Base-by-base conservation (phyloP, 2,329 filamentous ascomycete genomes). In the Tolypocladium capitatum region DNA sequence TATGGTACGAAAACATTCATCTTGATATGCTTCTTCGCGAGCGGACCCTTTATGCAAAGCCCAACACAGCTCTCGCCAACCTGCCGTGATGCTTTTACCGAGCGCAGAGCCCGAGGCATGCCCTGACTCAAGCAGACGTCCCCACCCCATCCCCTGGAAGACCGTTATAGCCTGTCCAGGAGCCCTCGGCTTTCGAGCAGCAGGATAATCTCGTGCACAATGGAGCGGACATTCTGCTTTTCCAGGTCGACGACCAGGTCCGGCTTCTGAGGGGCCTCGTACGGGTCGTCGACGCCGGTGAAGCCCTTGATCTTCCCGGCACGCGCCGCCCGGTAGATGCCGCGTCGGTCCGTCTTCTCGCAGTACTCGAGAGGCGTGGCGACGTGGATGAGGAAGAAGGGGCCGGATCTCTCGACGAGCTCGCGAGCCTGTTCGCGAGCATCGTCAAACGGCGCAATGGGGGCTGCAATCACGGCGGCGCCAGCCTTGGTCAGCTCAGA, bases 241-340 rank as follows among this genome's bases (percentile, higher is more conserved):
- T 86, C 83, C 48, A 84, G 66, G 67, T 97, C 85, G 35, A 97
- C 91, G 5, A 81, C 80, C 55, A 98, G 74, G 64, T 97, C 82
- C 31, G 90, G 79, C 70, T 91, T 89, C 56, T 69, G 60, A 10
- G 92, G 92, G 21, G 68, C 63, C 81, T 98, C 92, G 64, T 98
- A 98, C 44, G 92, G 90, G 72, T 97, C 91, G 64, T 97, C 91
- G 49, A 98, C 89, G 60, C 92, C 92, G 8, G 92, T 98, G 78
- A 98, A 98, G 54, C 90, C 90, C 80, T 90, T 92, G 69, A 98
- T 94, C 73, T 95, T 86, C 49, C 92, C 92, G 20, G 75, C 77
- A 53, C 92, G 80, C 36, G 92, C 92, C 64, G 80, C 79, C 55
- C 77, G 77, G 69, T 97, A 98, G 62, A 95, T 83, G 51, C 92